Evolutionary conservation across 106 monocot species (phyloP).

Genomic region (Phalaenopsis equestris): DNA sequence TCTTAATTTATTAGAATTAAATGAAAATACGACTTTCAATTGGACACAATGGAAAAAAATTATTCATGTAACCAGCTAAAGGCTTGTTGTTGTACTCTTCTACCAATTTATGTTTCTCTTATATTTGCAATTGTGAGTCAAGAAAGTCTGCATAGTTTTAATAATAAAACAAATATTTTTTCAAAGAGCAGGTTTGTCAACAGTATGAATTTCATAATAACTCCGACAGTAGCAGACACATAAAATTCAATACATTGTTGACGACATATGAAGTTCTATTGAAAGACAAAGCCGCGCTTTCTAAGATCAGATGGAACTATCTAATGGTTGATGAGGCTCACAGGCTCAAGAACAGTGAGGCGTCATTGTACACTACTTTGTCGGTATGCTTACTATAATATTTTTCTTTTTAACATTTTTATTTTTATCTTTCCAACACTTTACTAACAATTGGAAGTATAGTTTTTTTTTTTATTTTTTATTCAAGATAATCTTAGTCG

Average conservation of each 20-base stretch:
- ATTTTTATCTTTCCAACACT: not conserved
- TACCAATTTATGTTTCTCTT: not conserved
- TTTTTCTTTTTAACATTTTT: too few species aligned
- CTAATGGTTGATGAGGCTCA: slow-evolving; percentile 99
- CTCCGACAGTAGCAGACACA: slow-evolving; percentile 56
- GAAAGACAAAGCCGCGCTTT: slow-evolving; percentile 80
- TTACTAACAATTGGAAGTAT: not conserved
- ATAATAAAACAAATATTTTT: not conserved
- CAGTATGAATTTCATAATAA: slow-evolving; percentile 83
- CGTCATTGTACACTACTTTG: slow-evolving; percentile 79
- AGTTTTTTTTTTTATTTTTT: not conserved
- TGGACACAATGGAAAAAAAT: too few species aligned
- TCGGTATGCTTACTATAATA: slow-evolving; percentile 33
- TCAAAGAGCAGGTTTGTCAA: slow-evolving; percentile 66
- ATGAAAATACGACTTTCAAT: too few species aligned
- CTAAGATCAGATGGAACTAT: slow-evolving; percentile 95
- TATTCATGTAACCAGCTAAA: too few species aligned
- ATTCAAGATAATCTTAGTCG: not conserved
- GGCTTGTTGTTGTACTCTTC: not conserved
- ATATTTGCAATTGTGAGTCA: not conserved
- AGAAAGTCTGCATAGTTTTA: not conserved
- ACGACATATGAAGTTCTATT: slow-evolving; percentile 99
- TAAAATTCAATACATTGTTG: slow-evolving; percentile 77
- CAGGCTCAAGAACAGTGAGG: slow-evolving; percentile 90
- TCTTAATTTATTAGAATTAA: too few species aligned